phyloP scores from a whole-genome alignment of 2,329 filamentous ascomycete species.

The Monilinia polystroma region DNA sequence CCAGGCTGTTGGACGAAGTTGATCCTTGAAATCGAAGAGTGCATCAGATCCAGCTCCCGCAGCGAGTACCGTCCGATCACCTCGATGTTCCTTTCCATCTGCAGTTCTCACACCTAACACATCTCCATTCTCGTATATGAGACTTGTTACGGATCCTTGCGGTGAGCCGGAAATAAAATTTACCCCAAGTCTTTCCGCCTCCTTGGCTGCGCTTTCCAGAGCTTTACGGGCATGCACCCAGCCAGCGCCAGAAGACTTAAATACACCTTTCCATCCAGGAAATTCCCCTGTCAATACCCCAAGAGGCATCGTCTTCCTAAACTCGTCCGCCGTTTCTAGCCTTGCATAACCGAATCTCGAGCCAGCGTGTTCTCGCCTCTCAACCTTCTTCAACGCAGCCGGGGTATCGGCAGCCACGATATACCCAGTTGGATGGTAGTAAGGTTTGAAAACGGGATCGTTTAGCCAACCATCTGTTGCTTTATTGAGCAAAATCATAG shows the following conservation, averaged over 20 bases:
- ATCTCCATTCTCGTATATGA: constrained; percentile 44
- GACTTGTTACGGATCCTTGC: constrained; percentile 42
- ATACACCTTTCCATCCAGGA: constrained; percentile 51
- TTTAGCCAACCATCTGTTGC: constrained; percentile 46
- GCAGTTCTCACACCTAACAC: constrained; percentile 46
- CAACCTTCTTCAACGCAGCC: constrained; percentile 43
- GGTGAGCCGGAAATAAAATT: constrained; percentile 46
- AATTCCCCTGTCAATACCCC: constrained; percentile 52
- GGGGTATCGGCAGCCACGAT: constrained; percentile 46
- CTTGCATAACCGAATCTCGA: constrained; percentile 39
- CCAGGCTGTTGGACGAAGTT: constrained; percentile 55
- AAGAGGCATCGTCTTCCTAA: constrained; percentile 51
- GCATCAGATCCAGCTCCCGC: constrained; percentile 50
- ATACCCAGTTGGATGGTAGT: constrained; percentile 49
- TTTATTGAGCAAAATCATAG: constrained; percentile 41
- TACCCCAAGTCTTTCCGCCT: constrained; percentile 49
- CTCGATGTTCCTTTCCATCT: constrained; percentile 45
- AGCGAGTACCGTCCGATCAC: constrained; percentile 48
- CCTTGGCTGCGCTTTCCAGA: constrained; percentile 46
- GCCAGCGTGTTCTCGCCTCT: constrained; percentile 41
- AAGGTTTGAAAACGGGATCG: constrained; percentile 46
- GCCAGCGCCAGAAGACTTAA: constrained; percentile 47
- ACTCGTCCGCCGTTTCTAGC: constrained; percentile 47
- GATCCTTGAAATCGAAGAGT: constrained; percentile 51
- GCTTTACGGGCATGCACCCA: constrained; percentile 55